These are phyloP conservation scores for Ichthyophthirius multifiliis DNA, from an alignment of 169 alveolate genomes.

Conservation along the genomic window DNA sequence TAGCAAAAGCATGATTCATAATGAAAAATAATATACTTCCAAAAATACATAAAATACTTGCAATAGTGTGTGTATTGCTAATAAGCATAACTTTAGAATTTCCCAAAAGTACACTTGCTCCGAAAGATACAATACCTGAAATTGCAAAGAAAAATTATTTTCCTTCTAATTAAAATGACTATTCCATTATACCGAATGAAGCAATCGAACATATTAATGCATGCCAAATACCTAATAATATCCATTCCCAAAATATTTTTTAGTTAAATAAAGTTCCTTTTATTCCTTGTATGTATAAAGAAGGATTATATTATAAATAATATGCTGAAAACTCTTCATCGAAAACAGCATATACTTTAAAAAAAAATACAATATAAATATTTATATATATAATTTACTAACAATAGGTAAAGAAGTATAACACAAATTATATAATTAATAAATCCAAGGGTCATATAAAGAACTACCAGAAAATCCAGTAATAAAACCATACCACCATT, in stretches of 20 bases:
- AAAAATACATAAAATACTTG: not conserved
- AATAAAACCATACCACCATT: constrained; percentile 51
- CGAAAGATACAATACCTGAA: not conserved
- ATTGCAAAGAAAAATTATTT: not conserved
- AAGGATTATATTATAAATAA: not conserved
- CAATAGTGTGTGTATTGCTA: not conserved
- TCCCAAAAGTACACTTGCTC: not conserved
- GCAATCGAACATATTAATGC: not conserved
- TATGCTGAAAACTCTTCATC: constrained; percentile 65
- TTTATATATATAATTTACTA: not conserved
- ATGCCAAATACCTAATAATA: not conserved
- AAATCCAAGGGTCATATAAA: constrained; percentile 70
- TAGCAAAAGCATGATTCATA: not conserved
- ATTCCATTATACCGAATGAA: not conserved
- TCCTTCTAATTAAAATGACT: not conserved
- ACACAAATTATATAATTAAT: constrained; percentile 60
- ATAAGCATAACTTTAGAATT: not conserved
- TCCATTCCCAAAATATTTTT: not conserved
- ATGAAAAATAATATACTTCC: not conserved
- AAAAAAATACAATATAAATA: no score
- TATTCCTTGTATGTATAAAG: not conserved
- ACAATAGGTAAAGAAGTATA: constrained; percentile 74
- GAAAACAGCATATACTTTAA: constrained; percentile 57
- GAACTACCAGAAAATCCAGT: constrained; percentile 69
- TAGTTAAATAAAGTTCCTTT: not conserved